phyloP scores from a whole-genome alignment of 306 rosid genomes.

The Pterocarpus macrocarpus region DNA sequence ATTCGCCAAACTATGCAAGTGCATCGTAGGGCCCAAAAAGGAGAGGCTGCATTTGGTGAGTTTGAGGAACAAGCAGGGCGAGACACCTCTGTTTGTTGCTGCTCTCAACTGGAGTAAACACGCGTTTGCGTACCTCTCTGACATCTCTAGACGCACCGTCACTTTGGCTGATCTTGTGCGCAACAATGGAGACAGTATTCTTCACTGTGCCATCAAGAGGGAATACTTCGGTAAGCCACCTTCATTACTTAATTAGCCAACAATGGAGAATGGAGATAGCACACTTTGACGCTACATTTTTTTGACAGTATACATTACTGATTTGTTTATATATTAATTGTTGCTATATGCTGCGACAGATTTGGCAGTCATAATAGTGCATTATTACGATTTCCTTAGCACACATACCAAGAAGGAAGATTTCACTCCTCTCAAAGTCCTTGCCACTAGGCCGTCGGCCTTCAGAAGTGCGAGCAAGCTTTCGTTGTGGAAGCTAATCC shows the following conservation, averaged over 20 bases:
- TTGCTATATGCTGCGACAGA: not conserved
- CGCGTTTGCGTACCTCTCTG: conserved; percentile 36
- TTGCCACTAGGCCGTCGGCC: conserved; percentile 42
- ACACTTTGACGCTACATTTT: no score
- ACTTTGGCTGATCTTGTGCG: no score
- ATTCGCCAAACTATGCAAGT: not conserved
- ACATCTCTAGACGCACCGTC: not conserved
- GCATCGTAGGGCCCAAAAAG: not conserved
- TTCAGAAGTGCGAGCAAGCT: conserved; percentile 42
- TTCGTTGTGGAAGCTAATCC: conserved; percentile 40
- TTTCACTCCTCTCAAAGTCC: conserved; percentile 43
- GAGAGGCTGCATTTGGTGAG: conserved; percentile 36
- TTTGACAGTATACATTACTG: no score
- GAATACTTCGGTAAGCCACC: conserved; percentile 41
- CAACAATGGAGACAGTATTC: conserved; percentile 39
- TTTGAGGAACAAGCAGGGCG: not conserved
- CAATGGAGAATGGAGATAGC: no score
- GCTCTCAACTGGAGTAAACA: conserved; percentile 36
- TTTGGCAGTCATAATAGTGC: conserved; percentile 46
- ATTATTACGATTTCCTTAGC: conserved; percentile 29
- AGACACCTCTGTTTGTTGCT: conserved; percentile 47
- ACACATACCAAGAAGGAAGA: conserved; percentile 5
- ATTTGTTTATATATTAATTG: no score
- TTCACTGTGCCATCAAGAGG: conserved; percentile 39
- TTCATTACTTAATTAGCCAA: not conserved